These are phyloP conservation scores for Ampelocalamus luodianensis DNA, from an alignment of 176 grass and related monocot species.

Conservation along the genomic window DNA sequence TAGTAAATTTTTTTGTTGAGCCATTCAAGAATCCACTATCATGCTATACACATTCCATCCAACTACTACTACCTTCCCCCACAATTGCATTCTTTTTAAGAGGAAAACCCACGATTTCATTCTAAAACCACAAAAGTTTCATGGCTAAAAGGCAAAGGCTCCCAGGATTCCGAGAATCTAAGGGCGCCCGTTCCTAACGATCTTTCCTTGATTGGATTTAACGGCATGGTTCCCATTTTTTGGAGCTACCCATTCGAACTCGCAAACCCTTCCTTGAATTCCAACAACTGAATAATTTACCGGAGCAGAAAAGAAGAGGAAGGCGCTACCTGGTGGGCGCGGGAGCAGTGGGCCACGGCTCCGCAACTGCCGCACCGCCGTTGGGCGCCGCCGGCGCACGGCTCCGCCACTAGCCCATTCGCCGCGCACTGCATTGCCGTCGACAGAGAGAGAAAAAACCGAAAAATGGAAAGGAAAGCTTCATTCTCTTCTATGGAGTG, in stretches of 20 bases:
- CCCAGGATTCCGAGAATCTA: neutral
- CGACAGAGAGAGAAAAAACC: neutral
- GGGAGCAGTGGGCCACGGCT: slow-evolving; percentile 67
- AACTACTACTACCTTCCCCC: neutral
- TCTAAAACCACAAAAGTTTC: neutral
- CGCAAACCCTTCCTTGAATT: slow-evolving; percentile 16
- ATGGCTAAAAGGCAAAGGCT: neutral
- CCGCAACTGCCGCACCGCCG: slow-evolving; percentile 68
- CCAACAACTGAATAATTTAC: neutral
- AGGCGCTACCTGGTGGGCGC: slow-evolving; percentile 54
- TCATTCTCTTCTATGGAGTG: neutral
- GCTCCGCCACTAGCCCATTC: slow-evolving; percentile 48
- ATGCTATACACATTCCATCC: neutral
- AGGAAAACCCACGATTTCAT: too few species aligned
- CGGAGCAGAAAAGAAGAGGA: neutral
- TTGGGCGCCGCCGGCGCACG: slow-evolving; percentile 43
- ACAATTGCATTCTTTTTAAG: neutral
- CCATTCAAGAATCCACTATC: neutral
- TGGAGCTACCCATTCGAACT: neutral
- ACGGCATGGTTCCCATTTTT: neutral
- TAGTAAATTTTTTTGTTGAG: neutral
- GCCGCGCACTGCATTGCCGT: slow-evolving; percentile 62
- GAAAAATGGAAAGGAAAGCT: neutral
- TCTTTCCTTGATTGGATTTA: neutral
- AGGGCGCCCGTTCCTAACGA: neutral